Evolutionary conservation across 225 moss, liverwort and hornwort genomes (phyloP).

Genomic region (Pseudoscleropodium purum): DNA sequence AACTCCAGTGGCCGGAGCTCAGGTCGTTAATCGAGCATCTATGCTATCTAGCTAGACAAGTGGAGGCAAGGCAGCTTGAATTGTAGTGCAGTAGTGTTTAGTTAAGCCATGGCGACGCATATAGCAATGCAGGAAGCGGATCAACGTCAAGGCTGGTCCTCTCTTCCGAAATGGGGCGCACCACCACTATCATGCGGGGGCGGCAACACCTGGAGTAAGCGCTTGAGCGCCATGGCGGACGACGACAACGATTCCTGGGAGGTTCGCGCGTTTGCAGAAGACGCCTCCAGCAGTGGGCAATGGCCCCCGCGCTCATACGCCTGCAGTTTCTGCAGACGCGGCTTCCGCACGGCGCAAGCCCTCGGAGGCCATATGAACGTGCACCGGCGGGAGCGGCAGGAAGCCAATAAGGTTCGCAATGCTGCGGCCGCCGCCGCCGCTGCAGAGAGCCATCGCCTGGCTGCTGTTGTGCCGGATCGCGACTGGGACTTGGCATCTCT

Average conservation of each 20-base stretch:
- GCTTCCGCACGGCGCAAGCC: conserved; percentile 62
- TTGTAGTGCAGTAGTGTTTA: background rate
- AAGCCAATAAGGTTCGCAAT: conserved; percentile 34
- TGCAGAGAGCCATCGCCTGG: background rate
- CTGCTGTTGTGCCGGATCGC: background rate
- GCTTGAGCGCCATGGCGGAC: conserved; percentile 6
- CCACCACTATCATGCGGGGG: conserved; percentile 1
- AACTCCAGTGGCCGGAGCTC: background rate
- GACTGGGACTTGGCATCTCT: background rate
- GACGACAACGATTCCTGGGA: conserved; percentile 48
- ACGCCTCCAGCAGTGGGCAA: conserved; percentile 45
- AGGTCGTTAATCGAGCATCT: background rate
- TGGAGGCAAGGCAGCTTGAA: background rate
- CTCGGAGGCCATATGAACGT: conserved; percentile 75
- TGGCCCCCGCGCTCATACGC: conserved; percentile 66
- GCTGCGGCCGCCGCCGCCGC: background rate
- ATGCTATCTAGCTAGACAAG: background rate
- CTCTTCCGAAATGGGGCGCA: background rate
- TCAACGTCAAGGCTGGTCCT: background rate
- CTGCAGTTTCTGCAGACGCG: conserved; percentile 55
- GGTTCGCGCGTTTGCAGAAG: conserved; percentile 59
- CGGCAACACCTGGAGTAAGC: conserved; percentile 27
- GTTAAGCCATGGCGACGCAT: background rate
- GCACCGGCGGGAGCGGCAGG: conserved; percentile 51
- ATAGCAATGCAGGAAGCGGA: background rate